Percentiles rank a stretch among this genome's conserved stretches.
These are phyloP conservation scores for Kwoniella dendrophila DNA, from an alignment of 768 basidiomycete species.

Conservation along the genomic window DNA sequence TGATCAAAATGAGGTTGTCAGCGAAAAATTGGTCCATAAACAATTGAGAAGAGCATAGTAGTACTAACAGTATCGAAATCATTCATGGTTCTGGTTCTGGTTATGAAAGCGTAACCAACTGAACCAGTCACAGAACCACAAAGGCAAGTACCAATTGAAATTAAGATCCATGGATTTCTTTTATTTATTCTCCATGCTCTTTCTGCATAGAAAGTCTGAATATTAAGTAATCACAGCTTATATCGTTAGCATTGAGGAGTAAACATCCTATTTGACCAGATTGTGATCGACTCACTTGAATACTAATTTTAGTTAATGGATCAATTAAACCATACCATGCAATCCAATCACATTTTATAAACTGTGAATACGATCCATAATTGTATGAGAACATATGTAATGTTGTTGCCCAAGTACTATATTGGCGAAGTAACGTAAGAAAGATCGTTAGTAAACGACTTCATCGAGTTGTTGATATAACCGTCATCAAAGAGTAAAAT, in stretches of 20 bases:
- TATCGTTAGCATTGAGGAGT: background rate
- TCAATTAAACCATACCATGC: constrained; percentile 26
- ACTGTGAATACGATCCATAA: constrained; percentile 20
- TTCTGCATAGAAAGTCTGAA: constrained; percentile 24
- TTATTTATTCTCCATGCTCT: constrained; percentile 25
- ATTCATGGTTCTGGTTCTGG: constrained; percentile 6
- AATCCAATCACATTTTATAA: constrained; percentile 24
- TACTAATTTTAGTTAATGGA: constrained; percentile 24
- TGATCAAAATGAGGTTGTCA: no score
- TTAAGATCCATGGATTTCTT: constrained; percentile 10
- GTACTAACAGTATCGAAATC: constrained; percentile 16
- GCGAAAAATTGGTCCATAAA: no score
- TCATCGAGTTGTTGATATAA: background rate
- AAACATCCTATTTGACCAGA: background rate
- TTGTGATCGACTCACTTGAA: constrained; percentile 13
- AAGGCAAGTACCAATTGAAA: constrained; percentile 17
- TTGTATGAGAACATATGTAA: constrained; percentile 22
- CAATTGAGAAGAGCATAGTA: background rate
- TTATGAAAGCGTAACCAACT: constrained; percentile 16
- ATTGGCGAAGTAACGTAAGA: background rate
- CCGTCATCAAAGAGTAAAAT: background rate
- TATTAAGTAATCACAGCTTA: background rate
- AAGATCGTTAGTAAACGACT: background rate
- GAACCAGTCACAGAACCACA: constrained; percentile 22
- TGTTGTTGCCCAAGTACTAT: constrained; percentile 23